A percentile compares a stretch with the other conserved stretches of the same genome.
phyloP scores from a whole-genome alignment of 371 early-diverging fungal genomes.

The Funneliformis caledonium region DNA sequence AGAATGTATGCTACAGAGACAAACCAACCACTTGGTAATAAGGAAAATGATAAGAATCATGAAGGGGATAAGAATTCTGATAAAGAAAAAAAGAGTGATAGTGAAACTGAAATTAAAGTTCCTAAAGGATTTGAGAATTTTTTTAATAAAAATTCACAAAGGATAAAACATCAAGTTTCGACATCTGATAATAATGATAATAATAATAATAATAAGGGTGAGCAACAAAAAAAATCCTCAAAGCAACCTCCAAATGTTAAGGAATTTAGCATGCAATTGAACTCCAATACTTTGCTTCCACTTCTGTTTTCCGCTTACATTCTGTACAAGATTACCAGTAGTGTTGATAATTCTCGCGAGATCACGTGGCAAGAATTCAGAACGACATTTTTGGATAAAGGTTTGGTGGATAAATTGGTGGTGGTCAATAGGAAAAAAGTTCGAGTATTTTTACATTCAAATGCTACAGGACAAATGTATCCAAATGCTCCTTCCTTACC shows the following conservation, averaged over 20 bases:
- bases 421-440: conserved; percentile 88
- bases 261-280: conserved; percentile 52
- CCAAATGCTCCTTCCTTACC: conserved; percentile 49
- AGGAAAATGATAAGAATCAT: not conserved
- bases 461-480: conserved; percentile 59
- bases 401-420: conserved; percentile 85
- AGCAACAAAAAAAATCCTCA: not conserved
- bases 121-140: conserved; percentile 53
- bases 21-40: not conserved
- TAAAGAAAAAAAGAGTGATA: not conserved
- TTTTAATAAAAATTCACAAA: conserved; percentile 50
- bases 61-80: not conserved
- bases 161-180: conserved; percentile 48
- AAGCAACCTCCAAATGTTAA: not conserved
- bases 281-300: conserved; percentile 56
- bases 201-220: conserved; percentile 32
- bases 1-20: not conserved
- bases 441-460: conserved; percentile 77
- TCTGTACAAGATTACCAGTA: conserved; percentile 57
- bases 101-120: conserved; percentile 20
- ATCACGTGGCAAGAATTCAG: conserved; percentile 96
- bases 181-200: conserved; percentile 28
- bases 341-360: conserved; percentile 60
- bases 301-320: conserved; percentile 58
- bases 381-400: conserved; percentile 85